These are phyloP conservation scores for Leccinum obscurum DNA, from an alignment of 768 basidiomycete genomes.

Conservation along the genomic window DNA sequence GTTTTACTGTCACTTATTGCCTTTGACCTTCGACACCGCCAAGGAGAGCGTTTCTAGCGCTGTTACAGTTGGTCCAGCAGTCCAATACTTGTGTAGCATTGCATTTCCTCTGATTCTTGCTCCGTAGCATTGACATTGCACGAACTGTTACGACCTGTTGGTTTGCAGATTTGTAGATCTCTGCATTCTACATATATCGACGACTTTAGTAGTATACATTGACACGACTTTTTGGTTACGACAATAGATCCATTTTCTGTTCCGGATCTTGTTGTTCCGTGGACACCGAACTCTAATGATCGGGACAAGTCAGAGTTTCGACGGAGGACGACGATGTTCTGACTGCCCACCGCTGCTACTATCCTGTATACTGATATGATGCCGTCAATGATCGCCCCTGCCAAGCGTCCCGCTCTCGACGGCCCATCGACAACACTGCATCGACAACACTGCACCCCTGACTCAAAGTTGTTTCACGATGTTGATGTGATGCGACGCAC, in stretches of 20 bases:
- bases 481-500: background rate
- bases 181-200: constrained; percentile 26
- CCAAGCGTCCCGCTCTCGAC: background rate
- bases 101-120: constrained; percentile 26
- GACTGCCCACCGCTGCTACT: background rate
- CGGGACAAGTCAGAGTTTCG: background rate
- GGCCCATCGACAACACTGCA: background rate
- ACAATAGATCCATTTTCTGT: too few species aligned
- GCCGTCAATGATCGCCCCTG: background rate
- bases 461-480: background rate
- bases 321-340: background rate
- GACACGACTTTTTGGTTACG: constrained; percentile 10
- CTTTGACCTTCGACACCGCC: constrained; percentile 37
- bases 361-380: background rate
- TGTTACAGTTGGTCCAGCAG: constrained; percentile 33
- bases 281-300: constrained; percentile 2
- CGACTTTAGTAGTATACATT: constrained; percentile 18
- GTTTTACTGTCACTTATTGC: constrained; percentile 35
- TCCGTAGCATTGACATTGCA: constrained; percentile 21
- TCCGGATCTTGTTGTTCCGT: too few species aligned
- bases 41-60: constrained; percentile 34
- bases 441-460: background rate
- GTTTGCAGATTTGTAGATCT: constrained; percentile 35
- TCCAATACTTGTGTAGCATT: constrained; percentile 36
- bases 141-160: constrained; percentile 3